These are phyloP conservation scores for Clarireedia sp. DNA, from an alignment of 2,329 filamentous ascomycete genomes.

Conservation along the genomic window DNA sequence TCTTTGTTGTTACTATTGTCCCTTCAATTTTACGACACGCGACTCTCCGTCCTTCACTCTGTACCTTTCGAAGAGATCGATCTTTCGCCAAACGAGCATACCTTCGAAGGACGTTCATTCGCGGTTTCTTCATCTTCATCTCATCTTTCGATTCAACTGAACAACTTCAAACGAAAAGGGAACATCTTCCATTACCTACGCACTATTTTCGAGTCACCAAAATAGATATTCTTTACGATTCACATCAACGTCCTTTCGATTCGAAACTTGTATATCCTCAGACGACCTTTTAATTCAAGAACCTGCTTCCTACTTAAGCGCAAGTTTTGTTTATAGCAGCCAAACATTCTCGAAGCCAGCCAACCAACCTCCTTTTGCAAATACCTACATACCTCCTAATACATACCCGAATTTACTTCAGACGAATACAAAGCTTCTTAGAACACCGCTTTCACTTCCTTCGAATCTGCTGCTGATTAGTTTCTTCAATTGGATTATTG, in stretches of 20 bases:
- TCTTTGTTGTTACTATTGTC: constrained; percentile 12
- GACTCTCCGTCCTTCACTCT: neutral
- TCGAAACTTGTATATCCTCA: constrained; percentile 8
- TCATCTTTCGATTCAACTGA: neutral
- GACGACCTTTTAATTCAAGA: constrained; percentile 4
- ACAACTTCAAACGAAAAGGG: neutral
- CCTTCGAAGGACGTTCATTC: no score
- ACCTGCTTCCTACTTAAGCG: neutral
- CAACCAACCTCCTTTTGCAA: constrained; percentile 4
- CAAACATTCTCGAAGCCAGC: constrained; percentile 10
- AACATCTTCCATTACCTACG: neutral
- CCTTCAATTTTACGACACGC: neutral
- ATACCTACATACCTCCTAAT: constrained; percentile 10
- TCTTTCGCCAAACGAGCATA: no score
- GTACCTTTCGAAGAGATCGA: neutral
- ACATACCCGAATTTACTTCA: constrained; percentile 3
- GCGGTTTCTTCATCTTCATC: no score
- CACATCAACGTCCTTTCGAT: constrained; percentile 8
- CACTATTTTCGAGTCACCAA: neutral
- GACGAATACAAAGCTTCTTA: neutral
- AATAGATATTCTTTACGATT: constrained; percentile 2
- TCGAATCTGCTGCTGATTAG: constrained; percentile 1
- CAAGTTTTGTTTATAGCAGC: constrained; percentile 7
- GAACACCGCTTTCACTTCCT: neutral
- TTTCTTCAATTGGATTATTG: constrained; percentile 14